Evolutionary conservation across 257 asterid species (phyloP).

Genomic region (Verbena officinalis): DNA sequence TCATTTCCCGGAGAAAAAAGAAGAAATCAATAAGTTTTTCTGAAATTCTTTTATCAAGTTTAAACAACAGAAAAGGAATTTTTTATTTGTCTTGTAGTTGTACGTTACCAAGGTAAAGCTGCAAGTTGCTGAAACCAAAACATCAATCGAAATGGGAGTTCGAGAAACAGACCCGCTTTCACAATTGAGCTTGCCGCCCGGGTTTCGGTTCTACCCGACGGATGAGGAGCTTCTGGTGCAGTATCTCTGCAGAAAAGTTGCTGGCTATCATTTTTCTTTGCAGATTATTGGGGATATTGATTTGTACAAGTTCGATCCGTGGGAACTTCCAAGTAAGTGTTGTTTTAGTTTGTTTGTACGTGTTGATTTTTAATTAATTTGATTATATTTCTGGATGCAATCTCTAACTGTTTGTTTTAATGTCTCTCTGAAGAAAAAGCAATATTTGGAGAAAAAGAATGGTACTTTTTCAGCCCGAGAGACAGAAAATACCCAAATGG

Average conservation of each 20-base stretch:
- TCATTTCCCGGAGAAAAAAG: constrained; percentile 26
- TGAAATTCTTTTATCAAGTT: background rate
- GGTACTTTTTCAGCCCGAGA: constrained; percentile 83
- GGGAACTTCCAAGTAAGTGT: constrained; percentile 78
- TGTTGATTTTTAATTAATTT: too few species aligned
- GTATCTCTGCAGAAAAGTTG: constrained; percentile 68
- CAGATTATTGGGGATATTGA: constrained; percentile 73
- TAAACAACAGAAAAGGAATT: too few species aligned
- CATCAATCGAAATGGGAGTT: constrained; percentile 48
- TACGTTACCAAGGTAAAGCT: too few species aligned
- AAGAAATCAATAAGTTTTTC: constrained; percentile 1
- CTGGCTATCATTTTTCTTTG: constrained; percentile 64
- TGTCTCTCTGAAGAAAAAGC: constrained; percentile 55
- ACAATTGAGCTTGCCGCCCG: constrained; percentile 79
- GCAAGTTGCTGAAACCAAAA: background rate
- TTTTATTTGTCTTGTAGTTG: too few species aligned
- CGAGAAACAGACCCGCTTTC: constrained; percentile 68
- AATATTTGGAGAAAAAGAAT: constrained; percentile 76
- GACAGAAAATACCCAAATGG: constrained; percentile 89
- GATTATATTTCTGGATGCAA: background rate
- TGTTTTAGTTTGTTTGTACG: background rate
- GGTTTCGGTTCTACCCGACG: constrained; percentile 80
- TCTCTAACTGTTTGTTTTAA: background rate
- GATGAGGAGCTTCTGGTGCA: constrained; percentile 84
- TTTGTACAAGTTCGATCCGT: constrained; percentile 78